A percentile compares a stretch with the other conserved stretches of the same genome.
phyloP scores from a whole-genome alignment of 305 asterid species.

The Rubia occidens region DNA sequence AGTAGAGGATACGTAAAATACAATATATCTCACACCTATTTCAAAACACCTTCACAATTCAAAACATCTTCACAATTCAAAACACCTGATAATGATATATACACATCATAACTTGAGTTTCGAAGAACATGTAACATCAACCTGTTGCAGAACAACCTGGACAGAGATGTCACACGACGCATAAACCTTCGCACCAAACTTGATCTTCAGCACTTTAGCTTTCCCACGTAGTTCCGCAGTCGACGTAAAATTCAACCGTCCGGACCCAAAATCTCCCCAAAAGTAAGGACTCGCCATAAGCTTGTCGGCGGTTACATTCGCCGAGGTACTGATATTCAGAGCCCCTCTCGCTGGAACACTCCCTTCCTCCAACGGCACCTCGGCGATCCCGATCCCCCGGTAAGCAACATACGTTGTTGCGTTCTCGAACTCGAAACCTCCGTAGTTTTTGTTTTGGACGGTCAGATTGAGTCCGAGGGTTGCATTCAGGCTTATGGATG shows the following conservation, averaged over 20 bases:
- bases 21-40: too few relatives aligned
- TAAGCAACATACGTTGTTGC: constrained; percentile 16
- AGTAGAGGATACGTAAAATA: too few relatives aligned
- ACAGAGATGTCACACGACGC: constrained; percentile 21
- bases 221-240: constrained; percentile 23
- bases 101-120: constrained; percentile 19
- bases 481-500: constrained; percentile 16
- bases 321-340: constrained; percentile 15
- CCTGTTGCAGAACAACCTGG: constrained; percentile 2
- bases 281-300: constrained; percentile 13
- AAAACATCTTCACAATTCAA: too few relatives aligned
- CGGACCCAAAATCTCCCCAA: constrained; percentile 16
- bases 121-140: constrained; percentile 16
- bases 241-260: constrained; percentile 19
- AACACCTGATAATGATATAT: too few relatives aligned
- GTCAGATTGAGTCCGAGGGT: constrained; percentile 18
- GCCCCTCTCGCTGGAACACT: constrained; percentile 24
- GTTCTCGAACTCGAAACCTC: constrained; percentile 19
- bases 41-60: too few relatives aligned
- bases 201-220: constrained; percentile 17
- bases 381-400: constrained; percentile 18
- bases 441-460: constrained; percentile 22
- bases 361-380: constrained; percentile 17
- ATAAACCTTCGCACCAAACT: constrained; percentile 23
- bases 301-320: constrained; percentile 20